Base-by-base conservation (phyloP, 495 filamentous ascomycete genomes). In the Penicillium cataractarum region DNA sequence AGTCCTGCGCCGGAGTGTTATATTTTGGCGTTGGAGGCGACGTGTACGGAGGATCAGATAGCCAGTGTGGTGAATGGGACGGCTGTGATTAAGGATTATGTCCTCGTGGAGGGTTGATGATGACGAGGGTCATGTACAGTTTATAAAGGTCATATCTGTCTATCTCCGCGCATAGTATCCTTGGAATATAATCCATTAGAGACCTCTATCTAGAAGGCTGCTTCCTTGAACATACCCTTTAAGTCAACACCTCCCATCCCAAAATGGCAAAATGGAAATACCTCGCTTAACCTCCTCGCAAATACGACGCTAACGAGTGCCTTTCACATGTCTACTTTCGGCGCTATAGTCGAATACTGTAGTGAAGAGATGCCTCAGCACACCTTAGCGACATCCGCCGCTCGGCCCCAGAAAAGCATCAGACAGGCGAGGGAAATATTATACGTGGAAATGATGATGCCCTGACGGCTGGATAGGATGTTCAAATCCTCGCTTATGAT, bases 1-100 rank as follows among this genome's bases (percentile, higher is more conserved):
- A 65, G 61, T 40, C 79, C 83, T 6, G 74, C 60, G 27, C 74
- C 76, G 9, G 66, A 71, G 19, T 86, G 84, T 65, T 86, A 86
- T 61, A 71, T 82, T 12, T 69, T 80, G 27, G 72, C 75, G 24
- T 49, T 78, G 26, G 58, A 55, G 15, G 48, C 71, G 13, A 78
- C 69, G 0, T 86, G 83, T 61, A 81, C 82, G 6, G 72, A 76
- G 0, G 81, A 83, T 9, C 77, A 85, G 71, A 75, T 78, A 58
- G 71, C 67, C 42, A 75, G 70, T 50, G 77, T 86, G 24, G 54
- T 67, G 6, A 74, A 83, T 59, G 79, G 78, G 35, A 77, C 79
- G 24, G 82, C 81, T 2, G n/a, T 80, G 31, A 74, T 86, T 35
- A 65, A 76, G 59, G 74, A 86, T 67, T 85, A 77, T 55, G 75